Evolutionary conservation across 202 grass and related monocot genomes (phyloP).

Genomic region (Saccharum hybrid): DNA sequence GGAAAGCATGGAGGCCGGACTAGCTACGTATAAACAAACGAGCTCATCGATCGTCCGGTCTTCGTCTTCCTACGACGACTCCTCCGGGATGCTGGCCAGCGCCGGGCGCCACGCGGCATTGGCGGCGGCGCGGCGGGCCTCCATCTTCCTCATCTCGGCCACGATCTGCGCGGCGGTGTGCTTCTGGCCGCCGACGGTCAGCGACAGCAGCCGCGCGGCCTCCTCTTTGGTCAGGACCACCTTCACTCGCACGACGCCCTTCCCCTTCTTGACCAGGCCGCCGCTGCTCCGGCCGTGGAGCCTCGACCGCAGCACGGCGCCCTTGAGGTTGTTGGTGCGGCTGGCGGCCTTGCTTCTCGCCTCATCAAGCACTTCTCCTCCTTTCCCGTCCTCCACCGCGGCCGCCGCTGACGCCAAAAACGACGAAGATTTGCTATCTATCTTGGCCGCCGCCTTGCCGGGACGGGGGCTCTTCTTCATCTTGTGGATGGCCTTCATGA

Average conservation of each 20-base stretch:
- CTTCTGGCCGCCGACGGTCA: constrained; percentile 60
- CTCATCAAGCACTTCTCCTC: not conserved
- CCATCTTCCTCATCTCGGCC: constrained; percentile 68
- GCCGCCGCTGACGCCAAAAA: not conserved
- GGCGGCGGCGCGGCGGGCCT: constrained; percentile 46
- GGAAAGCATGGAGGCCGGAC: not conserved
- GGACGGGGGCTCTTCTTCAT: constrained; percentile 35
- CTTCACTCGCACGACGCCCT: constrained; percentile 72
- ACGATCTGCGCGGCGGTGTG: constrained; percentile 58
- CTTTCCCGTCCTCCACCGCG: not conserved
- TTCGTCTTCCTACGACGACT: constrained; percentile 30
- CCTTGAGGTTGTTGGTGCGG: constrained; percentile 21
- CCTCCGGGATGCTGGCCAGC: constrained; percentile 83
- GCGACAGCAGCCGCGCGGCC: constrained; percentile 71
- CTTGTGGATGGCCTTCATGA: constrained; percentile 52
- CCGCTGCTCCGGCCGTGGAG: not conserved
- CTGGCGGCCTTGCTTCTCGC: constrained; percentile 4
- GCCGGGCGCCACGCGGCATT: constrained; percentile 58
- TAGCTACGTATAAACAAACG: not conserved
- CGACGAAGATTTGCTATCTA: not conserved
- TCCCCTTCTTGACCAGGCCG: not conserved
- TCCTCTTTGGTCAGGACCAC: constrained; percentile 88
- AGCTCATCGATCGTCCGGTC: not conserved
- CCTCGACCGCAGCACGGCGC: constrained; percentile 4
- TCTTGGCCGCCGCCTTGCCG: constrained; percentile 33